phyloP scores from a whole-genome alignment of 345 rosid genomes.

The Cochlearia excelsa region DNA sequence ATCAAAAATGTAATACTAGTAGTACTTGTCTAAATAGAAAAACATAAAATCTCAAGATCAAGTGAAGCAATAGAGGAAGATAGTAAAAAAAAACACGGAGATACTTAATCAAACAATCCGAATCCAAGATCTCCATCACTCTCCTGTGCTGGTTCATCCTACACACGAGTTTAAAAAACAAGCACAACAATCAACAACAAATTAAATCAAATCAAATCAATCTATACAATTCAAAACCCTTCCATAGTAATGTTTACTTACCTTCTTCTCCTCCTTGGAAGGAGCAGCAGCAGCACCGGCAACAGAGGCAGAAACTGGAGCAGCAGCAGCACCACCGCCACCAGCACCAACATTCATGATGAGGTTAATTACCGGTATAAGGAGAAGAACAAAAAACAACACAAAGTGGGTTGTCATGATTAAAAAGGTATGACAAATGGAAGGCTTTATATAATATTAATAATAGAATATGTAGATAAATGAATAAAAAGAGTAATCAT shows the following conservation, averaged over 20 bases:
- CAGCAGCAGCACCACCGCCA: conserved; percentile 50
- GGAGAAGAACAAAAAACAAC: no score
- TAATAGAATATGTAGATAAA: no score
- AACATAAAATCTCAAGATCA: conserved; percentile 22
- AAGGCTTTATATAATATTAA: no score
- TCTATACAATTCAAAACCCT: neutral
- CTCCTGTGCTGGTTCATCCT: conserved; percentile 80
- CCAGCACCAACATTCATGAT: conserved; percentile 68
- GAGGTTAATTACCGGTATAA: conserved; percentile 36
- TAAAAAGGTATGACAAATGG: neutral
- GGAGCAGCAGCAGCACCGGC: conserved; percentile 51
- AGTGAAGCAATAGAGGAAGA: conserved; percentile 4
- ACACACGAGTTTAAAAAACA: conserved; percentile 7
- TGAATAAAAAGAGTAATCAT: no score
- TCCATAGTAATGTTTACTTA: neutral
- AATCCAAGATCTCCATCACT: conserved; percentile 89
- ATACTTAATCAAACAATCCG: conserved; percentile 64
- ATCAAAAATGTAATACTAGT: no score
- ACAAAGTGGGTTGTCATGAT: conserved; percentile 14
- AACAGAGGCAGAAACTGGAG: conserved; percentile 45
- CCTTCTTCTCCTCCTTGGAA: conserved; percentile 72
- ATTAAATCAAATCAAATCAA: neutral
- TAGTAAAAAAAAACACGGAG: neutral
- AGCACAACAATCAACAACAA: neutral
- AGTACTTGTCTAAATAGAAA: neutral